phyloP scores from a whole-genome alignment of 2,329 filamentous ascomycete species.

The Colletotrichum noveboracense region DNA sequence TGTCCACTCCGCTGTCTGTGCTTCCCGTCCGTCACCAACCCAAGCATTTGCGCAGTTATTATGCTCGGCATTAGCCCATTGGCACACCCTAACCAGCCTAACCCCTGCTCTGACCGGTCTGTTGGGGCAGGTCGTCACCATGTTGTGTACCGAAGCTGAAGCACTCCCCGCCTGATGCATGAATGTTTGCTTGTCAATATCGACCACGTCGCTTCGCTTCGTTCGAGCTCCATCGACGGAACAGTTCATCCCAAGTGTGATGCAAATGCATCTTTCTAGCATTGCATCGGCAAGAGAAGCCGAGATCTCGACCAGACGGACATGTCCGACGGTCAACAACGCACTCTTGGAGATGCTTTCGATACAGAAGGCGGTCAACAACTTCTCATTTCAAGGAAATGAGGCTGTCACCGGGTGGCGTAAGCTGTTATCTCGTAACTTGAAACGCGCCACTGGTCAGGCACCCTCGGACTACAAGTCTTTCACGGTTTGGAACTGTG shows the following conservation, averaged over 20 bases:
- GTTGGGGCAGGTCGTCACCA: neutral
- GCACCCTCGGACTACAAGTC: neutral
- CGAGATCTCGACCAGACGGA: neutral
- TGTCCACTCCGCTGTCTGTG: neutral
- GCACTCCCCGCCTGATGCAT: neutral
- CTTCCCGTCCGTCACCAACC: neutral
- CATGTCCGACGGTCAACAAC: neutral
- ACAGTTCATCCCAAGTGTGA: neutral
- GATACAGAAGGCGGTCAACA: neutral
- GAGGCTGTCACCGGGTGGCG: neutral
- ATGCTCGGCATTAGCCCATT: neutral
- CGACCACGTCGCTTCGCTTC: neutral
- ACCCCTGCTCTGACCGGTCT: neutral
- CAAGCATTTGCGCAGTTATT: neutral
- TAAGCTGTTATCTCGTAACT: neutral
- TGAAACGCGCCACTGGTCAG: neutral
- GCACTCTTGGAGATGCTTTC: neutral
- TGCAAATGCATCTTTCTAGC: neutral
- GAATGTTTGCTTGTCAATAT: neutral
- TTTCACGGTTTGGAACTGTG: neutral
- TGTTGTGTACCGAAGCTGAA: neutral
- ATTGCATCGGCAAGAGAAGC: neutral
- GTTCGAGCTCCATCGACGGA: neutral
- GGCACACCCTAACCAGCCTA: neutral
- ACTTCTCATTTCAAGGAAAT: neutral